Conservation (phyloP, 768 basidiomycete genomes). For the Cantharellus anzutake region DNA sequence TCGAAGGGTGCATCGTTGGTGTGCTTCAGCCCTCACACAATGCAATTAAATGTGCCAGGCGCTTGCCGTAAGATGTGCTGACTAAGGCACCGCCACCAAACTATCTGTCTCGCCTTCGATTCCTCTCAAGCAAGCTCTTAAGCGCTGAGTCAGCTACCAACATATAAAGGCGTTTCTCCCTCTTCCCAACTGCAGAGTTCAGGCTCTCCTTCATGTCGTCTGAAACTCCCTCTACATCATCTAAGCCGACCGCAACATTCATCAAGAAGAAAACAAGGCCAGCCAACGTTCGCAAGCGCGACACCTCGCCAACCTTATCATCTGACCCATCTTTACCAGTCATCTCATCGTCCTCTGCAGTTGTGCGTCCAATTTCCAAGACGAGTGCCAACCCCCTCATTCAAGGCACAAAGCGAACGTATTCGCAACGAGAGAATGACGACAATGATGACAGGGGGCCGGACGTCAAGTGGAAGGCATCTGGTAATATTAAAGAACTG, state of each 20-base stretch:
- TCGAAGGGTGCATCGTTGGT: background rate
- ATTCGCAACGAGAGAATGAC: conserved; percentile 27
- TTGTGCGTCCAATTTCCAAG: conserved; percentile 62
- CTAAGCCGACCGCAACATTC: conserved; percentile 40
- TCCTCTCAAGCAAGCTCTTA: no score
- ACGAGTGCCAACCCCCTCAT: conserved; percentile 48
- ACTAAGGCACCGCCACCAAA: no score
- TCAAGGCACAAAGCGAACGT: conserved; percentile 52
- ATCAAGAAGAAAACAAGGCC: conserved; percentile 78
- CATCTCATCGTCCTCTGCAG: conserved; percentile 30
- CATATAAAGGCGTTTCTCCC: no score
- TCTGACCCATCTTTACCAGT: conserved; percentile 20
- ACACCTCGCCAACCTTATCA: conserved; percentile 34
- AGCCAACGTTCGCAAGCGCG: conserved; percentile 55
- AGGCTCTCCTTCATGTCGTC: background rate
- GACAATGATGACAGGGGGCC: conserved; percentile 30
- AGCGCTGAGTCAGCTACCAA: no score
- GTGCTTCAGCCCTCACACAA: no score
- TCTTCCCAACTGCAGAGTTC: no score
- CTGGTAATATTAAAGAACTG: conserved; percentile 44
- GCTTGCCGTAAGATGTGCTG: no score
- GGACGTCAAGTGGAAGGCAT: conserved; percentile 54
- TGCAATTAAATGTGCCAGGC: no score
- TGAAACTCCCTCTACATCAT: background rate
- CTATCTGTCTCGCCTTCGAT: no score